A percentile compares a stretch with the other conserved stretches of the same genome.
Conservation (phyloP, 257 asterid genomes). For the Petunia axillaris region DNA sequence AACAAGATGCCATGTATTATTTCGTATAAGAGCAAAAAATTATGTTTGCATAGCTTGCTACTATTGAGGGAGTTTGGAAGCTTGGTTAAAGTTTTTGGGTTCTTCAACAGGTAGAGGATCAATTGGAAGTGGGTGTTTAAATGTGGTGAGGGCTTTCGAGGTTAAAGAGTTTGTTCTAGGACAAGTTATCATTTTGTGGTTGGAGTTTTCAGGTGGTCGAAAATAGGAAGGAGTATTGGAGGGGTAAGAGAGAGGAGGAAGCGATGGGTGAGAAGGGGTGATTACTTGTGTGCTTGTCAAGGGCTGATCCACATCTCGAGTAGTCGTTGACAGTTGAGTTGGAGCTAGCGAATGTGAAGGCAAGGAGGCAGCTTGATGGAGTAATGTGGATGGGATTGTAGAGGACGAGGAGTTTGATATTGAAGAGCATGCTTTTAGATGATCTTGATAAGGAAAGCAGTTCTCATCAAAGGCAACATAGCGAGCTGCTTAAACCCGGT, state of each 20-base stretch:
- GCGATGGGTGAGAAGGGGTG: not conserved
- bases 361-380: not conserved
- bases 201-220: not conserved
- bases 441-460: not conserved
- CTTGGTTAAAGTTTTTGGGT: not conserved
- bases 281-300: not conserved
- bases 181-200: not conserved
- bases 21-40: not conserved
- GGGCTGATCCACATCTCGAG: not conserved
- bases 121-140: not conserved
- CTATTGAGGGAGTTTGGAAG: not conserved
- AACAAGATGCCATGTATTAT: not conserved
- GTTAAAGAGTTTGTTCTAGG: not conserved
- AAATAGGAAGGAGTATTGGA: not conserved
- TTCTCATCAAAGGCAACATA: not conserved
- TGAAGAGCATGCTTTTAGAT: not conserved
- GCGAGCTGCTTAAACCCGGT: not conserved
- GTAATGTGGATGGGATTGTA: not conserved
- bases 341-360: not conserved
- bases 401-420: not conserved
- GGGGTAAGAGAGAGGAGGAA: not conserved
- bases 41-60: not conserved
- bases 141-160: not conserved
- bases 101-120: not conserved
- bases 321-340: not conserved